Evolutionary conservation across 2,329 filamentous ascomycete species (phyloP).

Genomic region (Fusarium oligoseptatum): DNA sequence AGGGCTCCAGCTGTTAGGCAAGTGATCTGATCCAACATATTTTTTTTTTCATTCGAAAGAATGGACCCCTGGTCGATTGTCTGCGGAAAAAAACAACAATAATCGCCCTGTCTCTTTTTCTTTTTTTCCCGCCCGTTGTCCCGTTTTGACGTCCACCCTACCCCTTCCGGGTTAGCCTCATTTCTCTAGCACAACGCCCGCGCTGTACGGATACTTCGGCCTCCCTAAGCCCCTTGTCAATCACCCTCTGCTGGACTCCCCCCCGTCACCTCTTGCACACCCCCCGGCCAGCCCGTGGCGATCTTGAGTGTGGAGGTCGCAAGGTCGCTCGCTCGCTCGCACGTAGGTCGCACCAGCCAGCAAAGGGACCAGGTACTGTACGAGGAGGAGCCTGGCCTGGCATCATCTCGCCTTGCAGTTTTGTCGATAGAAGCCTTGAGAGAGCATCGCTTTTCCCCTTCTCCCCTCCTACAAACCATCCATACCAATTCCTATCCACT

Average conservation of each 20-base stretch:
- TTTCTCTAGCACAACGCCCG: constrained; percentile 22
- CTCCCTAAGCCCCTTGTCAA: constrained; percentile 39
- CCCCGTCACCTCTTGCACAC: constrained; percentile 14
- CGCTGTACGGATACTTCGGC: constrained; percentile 37
- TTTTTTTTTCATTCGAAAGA: neutral
- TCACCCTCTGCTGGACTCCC: constrained; percentile 20
- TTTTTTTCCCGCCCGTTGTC: constrained; percentile 24
- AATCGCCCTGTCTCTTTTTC: constrained; percentile 8
- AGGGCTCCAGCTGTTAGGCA: neutral
- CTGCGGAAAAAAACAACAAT: constrained; percentile 16
- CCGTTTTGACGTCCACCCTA: constrained; percentile 31
- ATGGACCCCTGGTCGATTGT: neutral
- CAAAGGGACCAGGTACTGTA: constrained; percentile 38
- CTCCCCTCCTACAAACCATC: constrained; percentile 27
- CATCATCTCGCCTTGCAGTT: constrained; percentile 29
- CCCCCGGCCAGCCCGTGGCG: constrained; percentile 44
- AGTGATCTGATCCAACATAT: neutral
- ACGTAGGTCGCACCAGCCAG: constrained; percentile 30
- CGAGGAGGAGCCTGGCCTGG: constrained; percentile 23
- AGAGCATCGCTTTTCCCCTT: constrained; percentile 28
- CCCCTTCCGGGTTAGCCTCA: constrained; percentile 34
- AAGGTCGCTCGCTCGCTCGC: constrained; percentile 15
- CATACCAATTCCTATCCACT: constrained; percentile 18
- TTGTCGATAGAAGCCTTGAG: constrained; percentile 33
- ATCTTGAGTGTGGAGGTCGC: constrained; percentile 47